Conservation (phyloP, 2,329 filamentous ascomycete species). For the Scedosporium minutisporum region DNA sequence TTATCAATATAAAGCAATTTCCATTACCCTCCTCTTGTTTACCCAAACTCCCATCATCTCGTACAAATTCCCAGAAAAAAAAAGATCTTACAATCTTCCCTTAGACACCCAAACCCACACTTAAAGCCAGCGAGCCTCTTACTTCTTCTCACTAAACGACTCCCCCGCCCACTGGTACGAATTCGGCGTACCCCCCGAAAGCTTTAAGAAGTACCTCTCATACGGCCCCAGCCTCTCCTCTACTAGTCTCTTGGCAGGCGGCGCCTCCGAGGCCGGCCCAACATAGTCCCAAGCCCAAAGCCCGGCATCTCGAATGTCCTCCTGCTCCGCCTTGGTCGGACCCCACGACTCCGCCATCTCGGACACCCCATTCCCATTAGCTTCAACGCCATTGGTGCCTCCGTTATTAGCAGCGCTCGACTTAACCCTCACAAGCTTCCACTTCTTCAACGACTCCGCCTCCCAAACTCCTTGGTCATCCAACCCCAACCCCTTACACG, state of each 20-base stretch:
- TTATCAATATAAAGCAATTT: not conserved
- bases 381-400: not conserved
- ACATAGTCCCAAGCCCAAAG: constrained; percentile 47
- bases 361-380: not conserved
- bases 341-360: not conserved
- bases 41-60: not conserved
- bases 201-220: constrained; percentile 36
- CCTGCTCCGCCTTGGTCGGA: not conserved
- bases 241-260: constrained; percentile 31
- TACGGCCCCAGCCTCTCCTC: constrained; percentile 46
- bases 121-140: not conserved
- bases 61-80: not conserved
- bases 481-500: constrained; percentile 37
- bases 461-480: constrained; percentile 39
- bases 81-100: not conserved
- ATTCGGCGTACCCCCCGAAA: constrained; percentile 33
- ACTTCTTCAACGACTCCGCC: constrained; percentile 33
- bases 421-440: constrained; percentile 28
- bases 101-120: not conserved
- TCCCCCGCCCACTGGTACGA: constrained; percentile 11
- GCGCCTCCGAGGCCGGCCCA: constrained; percentile 32
- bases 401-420: not conserved
- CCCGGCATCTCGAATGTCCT: constrained; percentile 16
- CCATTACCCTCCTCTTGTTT: not conserved
- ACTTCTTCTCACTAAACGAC: constrained; percentile 26